phyloP scores from a whole-genome alignment of 805 yeast species.

The Starmerella lactis-condensi region DNA sequence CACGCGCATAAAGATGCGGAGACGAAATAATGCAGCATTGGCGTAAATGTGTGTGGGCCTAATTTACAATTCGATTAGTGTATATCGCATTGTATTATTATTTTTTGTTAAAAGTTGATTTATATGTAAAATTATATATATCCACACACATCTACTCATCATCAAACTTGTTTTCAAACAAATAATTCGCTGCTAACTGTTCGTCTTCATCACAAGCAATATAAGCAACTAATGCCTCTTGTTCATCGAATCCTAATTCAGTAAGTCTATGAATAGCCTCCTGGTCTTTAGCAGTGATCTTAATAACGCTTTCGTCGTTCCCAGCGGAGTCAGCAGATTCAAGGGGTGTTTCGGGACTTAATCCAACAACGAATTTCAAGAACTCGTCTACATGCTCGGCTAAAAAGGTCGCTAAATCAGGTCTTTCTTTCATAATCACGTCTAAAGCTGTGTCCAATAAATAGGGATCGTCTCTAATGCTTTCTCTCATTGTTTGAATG shows the following conservation, averaged over 20 bases:
- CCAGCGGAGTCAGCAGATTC: slow-evolving; percentile 31
- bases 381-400: slow-evolving; percentile 65
- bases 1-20: too few relatives aligned
- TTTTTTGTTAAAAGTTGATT: too few relatives aligned
- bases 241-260: slow-evolving; percentile 82
- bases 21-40: too few relatives aligned
- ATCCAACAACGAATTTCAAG: slow-evolving; percentile 47
- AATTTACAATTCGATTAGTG: not conserved
- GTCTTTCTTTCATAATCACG: slow-evolving; percentile 63
- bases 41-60: not conserved
- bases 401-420: slow-evolving; percentile 48
- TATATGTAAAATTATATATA: not conserved
- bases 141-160: slow-evolving; percentile 2
- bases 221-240: slow-evolving; percentile 76
- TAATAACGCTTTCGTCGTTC: slow-evolving; percentile 11
- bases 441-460: slow-evolving; percentile 68
- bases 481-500: slow-evolving; percentile 47
- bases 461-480: slow-evolving; percentile 73
- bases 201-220: slow-evolving; percentile 97
- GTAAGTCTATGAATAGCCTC: slow-evolving; percentile 78
- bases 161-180: slow-evolving; percentile 34
- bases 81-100: not conserved
- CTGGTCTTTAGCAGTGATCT: slow-evolving; percentile 65
- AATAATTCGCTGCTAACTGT: slow-evolving; percentile 83
- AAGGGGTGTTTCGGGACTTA: slow-evolving; percentile 9